A percentile compares a stretch with the other conserved stretches of the same genome.
phyloP scores from a whole-genome alignment of 1,139 yeast species.

The Candida mesenterica region DNA sequence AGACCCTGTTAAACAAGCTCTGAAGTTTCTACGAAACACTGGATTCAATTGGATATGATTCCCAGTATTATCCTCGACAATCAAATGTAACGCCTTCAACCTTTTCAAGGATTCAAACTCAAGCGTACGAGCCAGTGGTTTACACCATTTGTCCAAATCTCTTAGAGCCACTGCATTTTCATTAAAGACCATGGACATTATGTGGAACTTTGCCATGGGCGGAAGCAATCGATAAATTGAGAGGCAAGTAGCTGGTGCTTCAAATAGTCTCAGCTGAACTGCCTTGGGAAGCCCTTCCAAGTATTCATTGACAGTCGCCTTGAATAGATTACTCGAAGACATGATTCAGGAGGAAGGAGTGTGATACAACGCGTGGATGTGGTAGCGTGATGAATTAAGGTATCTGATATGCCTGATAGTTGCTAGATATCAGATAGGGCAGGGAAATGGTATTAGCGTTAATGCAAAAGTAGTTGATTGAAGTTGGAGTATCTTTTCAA shows the following conservation, averaged over 20 bases:
- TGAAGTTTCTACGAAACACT: conserved; percentile 70
- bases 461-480: too few relatives aligned
- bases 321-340: conserved; percentile 50
- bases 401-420: too few relatives aligned
- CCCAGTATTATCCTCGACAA: conserved; percentile 61
- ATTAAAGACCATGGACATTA: conserved; percentile 83
- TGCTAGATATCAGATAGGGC: too few relatives aligned
- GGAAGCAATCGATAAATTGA: conserved; percentile 89
- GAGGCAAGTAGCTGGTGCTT: conserved; percentile 85
- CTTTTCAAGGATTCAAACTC: conserved; percentile 80
- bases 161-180: conserved; percentile 68
- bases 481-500: too few relatives aligned
- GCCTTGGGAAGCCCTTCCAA: conserved; percentile 85
- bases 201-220: conserved; percentile 81
- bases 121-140: conserved; percentile 49
- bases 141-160: conserved; percentile 77
- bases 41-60: conserved; percentile 62
- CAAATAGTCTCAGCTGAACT: conserved; percentile 75
- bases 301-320: conserved; percentile 83
- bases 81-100: conserved; percentile 70
- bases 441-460: too few relatives aligned
- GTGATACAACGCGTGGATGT: background rate
- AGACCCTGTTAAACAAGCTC: conserved; percentile 84
- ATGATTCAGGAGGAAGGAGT: conserved; percentile 19
- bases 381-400: too few relatives aligned